Evolutionary conservation across 1,284 basidiomycete genomes (phyloP), one percentile per base, ranked within the genome.

Genomic region (Sanghuangporus sanghuang): DNA sequence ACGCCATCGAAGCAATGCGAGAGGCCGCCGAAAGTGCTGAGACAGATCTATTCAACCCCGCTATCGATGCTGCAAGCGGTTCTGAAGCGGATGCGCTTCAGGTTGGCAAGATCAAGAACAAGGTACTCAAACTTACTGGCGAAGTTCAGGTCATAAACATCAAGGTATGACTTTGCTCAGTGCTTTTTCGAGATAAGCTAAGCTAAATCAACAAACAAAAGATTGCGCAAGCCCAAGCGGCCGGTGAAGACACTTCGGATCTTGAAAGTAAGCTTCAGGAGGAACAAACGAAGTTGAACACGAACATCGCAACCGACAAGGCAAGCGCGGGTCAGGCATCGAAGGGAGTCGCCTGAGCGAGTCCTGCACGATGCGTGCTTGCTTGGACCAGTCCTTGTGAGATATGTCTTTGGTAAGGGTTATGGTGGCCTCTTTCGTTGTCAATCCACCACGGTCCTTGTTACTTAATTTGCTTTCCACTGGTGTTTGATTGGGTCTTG

Each of bases 41-140:
- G 71, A 61, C 59, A 9, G 46, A 50, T 8, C 49, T 35, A 8
- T 82, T 82, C 69, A 74, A 82, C 71, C 77, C 78, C 6, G 70
- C 71, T 39, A 81, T 81, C 66, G 75, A 69, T 14, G 78, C 77
- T 35, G 77, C 80, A 1, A 68, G 71, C 9, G 79, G 78, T 40
- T 75, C 70, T 32, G 72, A 57, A 2, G 76, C 75, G 72, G 63
- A 56, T 48, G 62, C 62, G n/a, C 57, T 64, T 18, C 57, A 64
- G 27, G 62, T 59, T 42, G 62, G 62, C 7, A 64, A 64, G 57
- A 64, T 64, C 11, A 64, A 64, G 77, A 82, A 83, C 76, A 82
- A 83, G 74, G 80, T 81, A 35, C 69, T 82, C 44, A 82, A 82
- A 72, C 71, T 82, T 58, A 78, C 78, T 21, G 79, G 75, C 38